These are phyloP conservation scores for Plasmodium malariae DNA, from an alignment of 169 alveolate species.

Conservation along the genomic window DNA sequence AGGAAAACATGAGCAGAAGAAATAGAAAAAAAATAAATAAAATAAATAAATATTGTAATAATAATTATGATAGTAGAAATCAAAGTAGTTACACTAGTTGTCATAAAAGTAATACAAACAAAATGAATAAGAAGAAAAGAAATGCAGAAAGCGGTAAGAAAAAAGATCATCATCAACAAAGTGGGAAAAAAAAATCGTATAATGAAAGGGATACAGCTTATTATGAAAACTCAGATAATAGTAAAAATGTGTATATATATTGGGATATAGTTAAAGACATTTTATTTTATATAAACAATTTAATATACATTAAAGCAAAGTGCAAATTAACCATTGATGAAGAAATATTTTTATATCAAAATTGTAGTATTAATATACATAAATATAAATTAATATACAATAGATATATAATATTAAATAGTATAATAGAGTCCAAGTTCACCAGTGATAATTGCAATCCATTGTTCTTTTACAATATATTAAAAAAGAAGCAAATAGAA, in stretches of 20 bases:
- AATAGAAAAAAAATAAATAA: background rate
- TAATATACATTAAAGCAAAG: constrained; percentile 62
- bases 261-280: constrained; percentile 76
- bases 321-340: constrained; percentile 76
- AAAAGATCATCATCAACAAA: background rate
- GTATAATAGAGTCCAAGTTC: constrained; percentile 47
- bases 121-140: background rate
- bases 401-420: constrained; percentile 54
- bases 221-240: background rate
- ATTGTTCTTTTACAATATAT: constrained; percentile 63
- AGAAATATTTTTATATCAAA: constrained; percentile 70
- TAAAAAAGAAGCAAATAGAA: constrained; percentile 62
- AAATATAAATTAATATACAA: constrained; percentile 65
- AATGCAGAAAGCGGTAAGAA: background rate
- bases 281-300: constrained; percentile 64
- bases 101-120: background rate
- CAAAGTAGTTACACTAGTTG: background rate
- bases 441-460: constrained; percentile 39
- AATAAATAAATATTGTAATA: background rate
- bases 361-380: constrained; percentile 73
- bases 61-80: background rate
- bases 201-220: background rate
- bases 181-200: background rate
- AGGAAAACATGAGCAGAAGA: background rate
- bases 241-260: constrained; percentile 4